Base-by-base conservation (phyloP, 2,329 filamentous ascomycete species). In the Penicillium hesseltinei region DNA sequence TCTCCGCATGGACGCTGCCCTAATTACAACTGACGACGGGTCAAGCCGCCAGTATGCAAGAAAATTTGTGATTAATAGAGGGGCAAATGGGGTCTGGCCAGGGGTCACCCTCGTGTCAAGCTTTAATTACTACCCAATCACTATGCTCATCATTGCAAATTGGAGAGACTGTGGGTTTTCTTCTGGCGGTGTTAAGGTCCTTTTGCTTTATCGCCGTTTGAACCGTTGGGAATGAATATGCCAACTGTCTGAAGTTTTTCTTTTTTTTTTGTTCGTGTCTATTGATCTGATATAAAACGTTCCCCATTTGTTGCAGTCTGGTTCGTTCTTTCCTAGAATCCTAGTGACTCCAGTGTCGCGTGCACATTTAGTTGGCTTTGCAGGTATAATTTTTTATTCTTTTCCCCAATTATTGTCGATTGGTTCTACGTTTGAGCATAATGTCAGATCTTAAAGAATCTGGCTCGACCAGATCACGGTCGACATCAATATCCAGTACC, bases 401-500 rank as follows among this genome's bases (percentile, higher is more conserved):
- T 5, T 35, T 10, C 4, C 19, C 8, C 19, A 19, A 19, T 42
- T 55, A n/a, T 25, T 49, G 6, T 36, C 17, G 23, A 35, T 23
- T 49, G 35, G 5, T 31, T 46, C 11, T 21, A 13, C 21, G 5
- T n/a, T 38, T n/a, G n/a, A 13, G 19, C 5, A 55, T 33, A 36
- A 66, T 67, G 64, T 46, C 57, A 9, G 42, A 55, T 35, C 31
- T 51, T 36, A 43, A 48, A 35, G 50, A 48, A 29, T 27, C 49
- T 47, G 58, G 45, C 17, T 45, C 49, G 38, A 27, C 47, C 13
- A 60, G 51, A 44, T 55, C 63, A 40, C 59, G 53, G 21, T 63
- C 64, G 25, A 59, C 52, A 7, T 63, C 63, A 17, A n/a, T 57
- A 27, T 65, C 63, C 25, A 66, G 57, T 43, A 56, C 60, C 4